Conservation (phyloP, 257 asterid genomes). For the Verbascum thapsus region DNA sequence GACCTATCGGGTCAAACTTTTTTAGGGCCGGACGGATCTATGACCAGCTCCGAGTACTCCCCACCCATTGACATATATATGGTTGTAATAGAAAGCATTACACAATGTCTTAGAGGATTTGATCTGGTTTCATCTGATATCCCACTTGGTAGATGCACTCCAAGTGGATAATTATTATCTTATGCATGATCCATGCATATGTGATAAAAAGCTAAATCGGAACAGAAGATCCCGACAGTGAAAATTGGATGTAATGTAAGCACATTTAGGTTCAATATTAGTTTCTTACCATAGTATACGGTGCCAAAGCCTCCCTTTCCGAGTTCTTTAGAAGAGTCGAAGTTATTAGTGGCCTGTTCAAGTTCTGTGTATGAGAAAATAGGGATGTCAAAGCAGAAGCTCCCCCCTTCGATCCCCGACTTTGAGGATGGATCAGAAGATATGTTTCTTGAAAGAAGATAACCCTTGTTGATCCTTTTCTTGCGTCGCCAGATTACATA, state of each 20-base stretch:
- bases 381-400: conserved; percentile 39
- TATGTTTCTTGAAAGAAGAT: conserved; percentile 31
- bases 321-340: conserved; percentile 53
- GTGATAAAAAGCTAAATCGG: neutral
- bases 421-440: conserved; percentile 38
- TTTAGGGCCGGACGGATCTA: too few relatives aligned
- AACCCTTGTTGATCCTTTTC: conserved; percentile 28
- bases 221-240: too few relatives aligned
- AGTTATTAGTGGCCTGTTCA: conserved; percentile 46
- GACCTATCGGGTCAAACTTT: too few relatives aligned
- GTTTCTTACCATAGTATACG: conserved; percentile 55
- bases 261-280: neutral
- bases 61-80: too few relatives aligned
- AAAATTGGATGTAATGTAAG: too few relatives aligned
- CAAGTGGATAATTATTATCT: too few relatives aligned
- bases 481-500: conserved; percentile 26
- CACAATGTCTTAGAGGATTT: too few relatives aligned
- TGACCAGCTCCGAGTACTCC: too few relatives aligned
- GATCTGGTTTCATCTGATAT: too few relatives aligned
- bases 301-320: conserved; percentile 73
- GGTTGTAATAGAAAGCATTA: too few relatives aligned
- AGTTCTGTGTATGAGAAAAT: conserved; percentile 56
- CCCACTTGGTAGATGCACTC: too few relatives aligned
- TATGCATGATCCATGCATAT: too few relatives aligned
- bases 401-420: conserved; percentile 33